phyloP scores from a whole-genome alignment of 1,284 basidiomycete genomes.

The Sporisorium scitamineum region DNA sequence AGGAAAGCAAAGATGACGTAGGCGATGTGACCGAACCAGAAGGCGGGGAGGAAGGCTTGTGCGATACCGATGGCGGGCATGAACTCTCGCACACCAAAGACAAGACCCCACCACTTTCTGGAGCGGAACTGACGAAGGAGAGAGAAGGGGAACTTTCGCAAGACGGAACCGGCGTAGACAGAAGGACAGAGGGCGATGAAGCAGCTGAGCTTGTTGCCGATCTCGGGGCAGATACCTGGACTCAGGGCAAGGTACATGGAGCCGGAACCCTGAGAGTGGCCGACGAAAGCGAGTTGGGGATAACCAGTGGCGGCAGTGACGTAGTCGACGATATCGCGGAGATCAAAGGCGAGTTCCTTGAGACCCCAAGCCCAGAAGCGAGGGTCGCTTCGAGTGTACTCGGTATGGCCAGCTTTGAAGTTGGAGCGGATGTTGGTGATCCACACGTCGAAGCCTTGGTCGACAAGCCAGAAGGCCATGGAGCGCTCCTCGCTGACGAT shows the following conservation, averaged over 20 bases:
- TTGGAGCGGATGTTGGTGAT: constrained; percentile 68
- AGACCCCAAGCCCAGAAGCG: constrained; percentile 69
- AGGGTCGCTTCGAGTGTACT: constrained; percentile 63
- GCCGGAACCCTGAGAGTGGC: constrained; percentile 67
- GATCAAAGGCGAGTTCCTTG: constrained; percentile 67
- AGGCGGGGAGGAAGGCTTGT: constrained; percentile 62
- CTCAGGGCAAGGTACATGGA: constrained; percentile 68
- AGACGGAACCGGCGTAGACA: constrained; percentile 66
- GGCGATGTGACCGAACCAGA: constrained; percentile 65
- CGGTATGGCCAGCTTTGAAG: constrained; percentile 65
- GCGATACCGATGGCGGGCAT: constrained; percentile 64
- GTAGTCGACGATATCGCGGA: constrained; percentile 66
- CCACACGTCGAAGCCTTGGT: constrained; percentile 69
- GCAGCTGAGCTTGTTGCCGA: constrained; percentile 63
- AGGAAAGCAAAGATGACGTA: constrained; percentile 66
- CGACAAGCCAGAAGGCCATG: constrained; percentile 69
- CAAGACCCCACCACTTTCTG: constrained; percentile 65
- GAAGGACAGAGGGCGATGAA: constrained; percentile 67
- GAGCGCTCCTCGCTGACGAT: constrained; percentile 66
- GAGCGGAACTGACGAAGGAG: constrained; percentile 64
- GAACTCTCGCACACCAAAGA: constrained; percentile 66
- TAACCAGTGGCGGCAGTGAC: constrained; percentile 60
- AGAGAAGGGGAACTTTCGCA: constrained; percentile 66
- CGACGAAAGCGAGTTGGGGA: constrained; percentile 64
- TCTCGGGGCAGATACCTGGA: constrained; percentile 63